Evolutionary conservation across 106 monocot species (phyloP), one percentile per base, ranked within the genome.

Genomic region (Acorus gramineus): DNA sequence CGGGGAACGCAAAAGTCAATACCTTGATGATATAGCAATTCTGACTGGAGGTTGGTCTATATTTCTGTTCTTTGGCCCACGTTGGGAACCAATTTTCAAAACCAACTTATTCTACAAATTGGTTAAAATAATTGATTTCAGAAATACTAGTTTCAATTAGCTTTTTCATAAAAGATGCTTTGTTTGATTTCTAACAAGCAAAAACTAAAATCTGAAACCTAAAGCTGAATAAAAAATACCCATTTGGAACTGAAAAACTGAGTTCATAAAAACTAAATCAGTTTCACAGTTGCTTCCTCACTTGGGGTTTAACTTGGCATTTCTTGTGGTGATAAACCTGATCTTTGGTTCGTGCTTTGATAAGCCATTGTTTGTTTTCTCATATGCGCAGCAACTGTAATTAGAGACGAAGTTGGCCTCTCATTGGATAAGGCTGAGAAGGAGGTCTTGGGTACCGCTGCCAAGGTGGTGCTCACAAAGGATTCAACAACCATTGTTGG

Each of bases 361-460:
- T 48, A 59, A 14, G 4, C 14, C 11, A 66, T 48, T 62, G 46
- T 49, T 4, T 4, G 5, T 52, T 53, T 69, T 58, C 28, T 28
- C 28, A 28, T 28, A 42, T 70, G 50, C 71, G 62, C 78, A 84
- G 87, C 77, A 11, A 84, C 84, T 72, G 87, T 88, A 6, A 63
- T 88, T 14, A 78, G 87, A 71, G 87, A 88, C 42, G 87, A 88
- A 62, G 81, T 88, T 70, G 87, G 87, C 8, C 55, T 88, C 28
- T 73, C 84, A 3, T 58, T 88, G 7, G 87, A 88, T 74, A 81
- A 84, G 63, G 87, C 81, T 10, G 87, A 71, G 46, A 81, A 76
- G 12, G 81, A 81, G 64, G 87, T 88, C 8, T 62, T 88, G 69
- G 87, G 87, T 50, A 72, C 69, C 14, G 87, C 87, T 63, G 80